These are phyloP conservation scores for Suillus spraguei DNA, from an alignment of 768 basidiomycete species.

Conservation along the genomic window DNA sequence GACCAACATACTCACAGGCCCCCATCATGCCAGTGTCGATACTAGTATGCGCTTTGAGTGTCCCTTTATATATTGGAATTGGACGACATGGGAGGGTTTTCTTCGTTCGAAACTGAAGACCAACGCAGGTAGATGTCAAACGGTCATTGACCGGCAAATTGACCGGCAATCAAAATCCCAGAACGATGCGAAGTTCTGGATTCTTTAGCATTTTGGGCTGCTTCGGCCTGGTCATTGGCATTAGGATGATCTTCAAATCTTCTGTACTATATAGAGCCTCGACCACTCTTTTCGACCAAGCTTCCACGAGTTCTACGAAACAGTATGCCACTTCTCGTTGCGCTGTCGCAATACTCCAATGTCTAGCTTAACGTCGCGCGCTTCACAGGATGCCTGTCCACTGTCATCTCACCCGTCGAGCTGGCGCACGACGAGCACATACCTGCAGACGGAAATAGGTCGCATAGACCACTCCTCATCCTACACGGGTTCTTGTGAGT, in stretches of 20 bases:
- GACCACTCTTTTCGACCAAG: neutral
- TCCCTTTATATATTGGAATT: neutral
- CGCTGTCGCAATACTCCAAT: neutral
- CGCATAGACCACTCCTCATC: slow-evolving; percentile 52
- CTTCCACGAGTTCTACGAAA: neutral
- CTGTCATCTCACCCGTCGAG: slow-evolving; percentile 25
- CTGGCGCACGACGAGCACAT: slow-evolving; percentile 35
- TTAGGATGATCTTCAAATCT: neutral
- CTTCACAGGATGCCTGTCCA: slow-evolving; percentile 25
- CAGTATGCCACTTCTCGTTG: slow-evolving; percentile 1
- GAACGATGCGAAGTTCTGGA: neutral
- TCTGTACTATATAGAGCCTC: neutral
- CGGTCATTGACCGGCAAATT: neutral
- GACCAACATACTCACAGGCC: neutral
- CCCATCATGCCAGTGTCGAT: neutral
- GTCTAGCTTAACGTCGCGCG: neutral
- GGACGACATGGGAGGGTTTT: neutral
- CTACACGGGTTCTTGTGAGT: slow-evolving; percentile 68
- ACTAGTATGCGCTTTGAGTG: neutral
- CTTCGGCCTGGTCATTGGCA: neutral
- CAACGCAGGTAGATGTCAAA: neutral
- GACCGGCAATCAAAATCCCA: neutral
- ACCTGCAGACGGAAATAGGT: slow-evolving; percentile 30
- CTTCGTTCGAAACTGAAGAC: neutral
- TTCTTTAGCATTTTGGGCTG: neutral